Conservation (phyloP, 495 filamentous ascomycete species). For the Mytilinidion resinicola region DNA sequence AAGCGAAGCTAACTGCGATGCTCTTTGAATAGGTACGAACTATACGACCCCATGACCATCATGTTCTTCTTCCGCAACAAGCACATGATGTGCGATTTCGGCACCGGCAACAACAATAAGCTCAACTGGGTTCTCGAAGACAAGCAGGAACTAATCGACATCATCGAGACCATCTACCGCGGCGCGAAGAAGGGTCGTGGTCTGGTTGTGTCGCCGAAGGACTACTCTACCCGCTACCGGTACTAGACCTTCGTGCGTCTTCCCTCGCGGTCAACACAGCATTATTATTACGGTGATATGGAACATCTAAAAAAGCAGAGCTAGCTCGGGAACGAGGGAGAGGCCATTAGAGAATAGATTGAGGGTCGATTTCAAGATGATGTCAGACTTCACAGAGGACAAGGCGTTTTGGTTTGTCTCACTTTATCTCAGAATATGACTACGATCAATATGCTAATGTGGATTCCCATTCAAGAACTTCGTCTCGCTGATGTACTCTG, state of each 20-base stretch:
- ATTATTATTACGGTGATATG: not conserved
- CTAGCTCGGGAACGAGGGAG: not conserved
- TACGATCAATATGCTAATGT: conserved; percentile 1
- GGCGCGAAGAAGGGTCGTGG: conserved; percentile 95
- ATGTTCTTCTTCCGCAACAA: conserved; percentile 98
- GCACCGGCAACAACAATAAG: conserved; percentile 98
- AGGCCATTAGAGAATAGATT: not conserved
- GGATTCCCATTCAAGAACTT: not conserved
- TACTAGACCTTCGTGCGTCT: conserved; percentile 9
- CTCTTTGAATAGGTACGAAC: conserved; percentile 78
- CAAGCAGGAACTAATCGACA: conserved; percentile 98
- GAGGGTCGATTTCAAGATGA: not conserved
- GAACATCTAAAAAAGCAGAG: not conserved
- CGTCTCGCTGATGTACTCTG: not conserved
- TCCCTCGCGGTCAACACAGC: not conserved
- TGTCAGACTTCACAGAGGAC: not conserved
- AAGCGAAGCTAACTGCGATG: no score
- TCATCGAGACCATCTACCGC: conserved; percentile 95
- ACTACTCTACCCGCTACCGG: conserved; percentile 32
- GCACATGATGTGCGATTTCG: conserved; percentile 98
- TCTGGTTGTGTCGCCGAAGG: conserved; percentile 93
- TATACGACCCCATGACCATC: conserved; percentile 54
- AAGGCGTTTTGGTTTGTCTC: not conserved
- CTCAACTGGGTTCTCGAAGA: conserved; percentile 96
- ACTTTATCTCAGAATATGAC: not conserved